A percentile compares a stretch with the other conserved stretches of the same genome.
Evolutionary conservation across 1,284 basidiomycete species (phyloP).

Genomic region (Spongiforma sp.): DNA sequence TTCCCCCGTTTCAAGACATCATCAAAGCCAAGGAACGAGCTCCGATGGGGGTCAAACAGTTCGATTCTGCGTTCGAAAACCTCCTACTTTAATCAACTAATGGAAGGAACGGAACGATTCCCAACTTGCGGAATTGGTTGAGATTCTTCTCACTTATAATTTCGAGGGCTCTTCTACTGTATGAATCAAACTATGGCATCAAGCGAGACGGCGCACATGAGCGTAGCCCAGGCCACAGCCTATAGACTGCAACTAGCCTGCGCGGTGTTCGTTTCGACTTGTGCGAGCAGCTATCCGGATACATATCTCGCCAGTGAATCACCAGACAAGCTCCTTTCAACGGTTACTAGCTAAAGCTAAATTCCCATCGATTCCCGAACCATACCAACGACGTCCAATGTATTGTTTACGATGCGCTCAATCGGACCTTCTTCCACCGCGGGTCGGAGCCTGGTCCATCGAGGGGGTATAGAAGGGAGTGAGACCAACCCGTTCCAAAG

Average conservation of each 20-base stretch:
- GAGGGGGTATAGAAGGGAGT: background rate
- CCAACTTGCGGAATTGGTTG: too few relatives aligned
- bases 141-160: constrained; percentile 1
- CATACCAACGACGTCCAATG: constrained; percentile 15
- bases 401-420: constrained; percentile 13
- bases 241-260: constrained; percentile 11
- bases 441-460: constrained; percentile 14
- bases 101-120: constrained; percentile 15
- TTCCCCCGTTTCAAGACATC: too few relatives aligned
- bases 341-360: background rate
- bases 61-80: too few relatives aligned
- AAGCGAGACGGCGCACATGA: too few relatives aligned
- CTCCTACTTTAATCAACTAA: constrained; percentile 1
- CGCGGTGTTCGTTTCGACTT: background rate
- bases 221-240: background rate
- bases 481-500: constrained; percentile 15
- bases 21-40: too few relatives aligned
- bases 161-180: background rate
- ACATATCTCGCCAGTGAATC: too few relatives aligned
- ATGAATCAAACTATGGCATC: too few relatives aligned
- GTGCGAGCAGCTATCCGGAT: background rate
- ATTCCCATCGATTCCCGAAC: constrained; percentile 15
- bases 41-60: too few relatives aligned
- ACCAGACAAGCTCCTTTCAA: background rate
- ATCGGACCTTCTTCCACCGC: constrained; percentile 15